Base-by-base conservation (phyloP, 495 filamentous ascomycete species). In the Aspergillus biplanus region DNA sequence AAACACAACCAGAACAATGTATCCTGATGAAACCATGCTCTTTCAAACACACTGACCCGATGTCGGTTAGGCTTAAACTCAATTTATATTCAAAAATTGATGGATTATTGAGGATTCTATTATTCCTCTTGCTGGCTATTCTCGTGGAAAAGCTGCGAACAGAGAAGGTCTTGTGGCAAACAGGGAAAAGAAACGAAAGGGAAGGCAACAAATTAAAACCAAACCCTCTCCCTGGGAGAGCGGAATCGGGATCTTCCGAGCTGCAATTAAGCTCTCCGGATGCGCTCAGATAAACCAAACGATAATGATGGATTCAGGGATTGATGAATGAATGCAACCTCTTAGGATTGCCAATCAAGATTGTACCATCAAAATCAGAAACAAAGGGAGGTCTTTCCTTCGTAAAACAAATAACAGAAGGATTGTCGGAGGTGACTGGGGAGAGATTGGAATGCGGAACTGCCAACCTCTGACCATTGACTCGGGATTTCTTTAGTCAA, bases 201-300 rank as follows among this genome's bases (percentile, higher is more conserved):
- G 27, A 21, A 34, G 52, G 52, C 7, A 54, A 54, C 27, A 6
- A 34, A 54, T 33, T 33, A 34, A 33, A n/a, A 54, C 12, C 52
- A 34, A 33, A n/a, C 34, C 12, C 52, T 27, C 13, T 33, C 11
- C 21, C 0, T 49, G 15, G 15, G 27, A 21, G 32, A 33, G 27
- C 34, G 32, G 33, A 34, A 54, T 54, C 52, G 52, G 52, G 31
- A 54, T 54, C 27, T 54, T 54, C 52, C 52, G 27, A 54, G 8
- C 34, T 33, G 52, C 6, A 54, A 15, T 34, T 33, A 54, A 54
- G 27, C 13, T 33, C 33, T 34, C 27, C 16, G 13, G 15, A 54
- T 18, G 39, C 39, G 8, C 39, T 44, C 11, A 7, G 39, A 44
- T 2, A 44, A 13, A 44, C n/a, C 8, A 7, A 12, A 8, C 39